A percentile compares a stretch with the other conserved stretches of the same genome.
Evolutionary conservation across 2,329 filamentous ascomycete genomes (phyloP).

Genomic region (Tricladium varicosporioides): DNA sequence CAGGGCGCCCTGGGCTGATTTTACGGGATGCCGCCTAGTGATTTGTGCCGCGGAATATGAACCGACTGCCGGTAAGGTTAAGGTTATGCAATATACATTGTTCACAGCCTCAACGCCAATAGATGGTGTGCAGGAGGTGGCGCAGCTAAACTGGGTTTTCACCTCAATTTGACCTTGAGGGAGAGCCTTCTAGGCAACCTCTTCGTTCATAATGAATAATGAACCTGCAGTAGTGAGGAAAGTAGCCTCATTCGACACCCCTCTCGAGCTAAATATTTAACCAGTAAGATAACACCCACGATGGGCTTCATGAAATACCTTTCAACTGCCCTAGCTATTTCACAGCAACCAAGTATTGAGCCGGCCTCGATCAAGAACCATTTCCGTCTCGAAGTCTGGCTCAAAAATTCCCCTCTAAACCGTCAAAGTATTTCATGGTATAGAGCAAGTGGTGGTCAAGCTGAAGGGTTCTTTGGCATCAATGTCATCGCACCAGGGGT

Average conservation of each 20-base stretch:
- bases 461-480: background rate
- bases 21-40: too few species aligned
- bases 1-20: too few species aligned
- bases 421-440: constrained; percentile 3
- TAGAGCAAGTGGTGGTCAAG: background rate
- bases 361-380: background rate
- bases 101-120: too few species aligned
- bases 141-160: too few species aligned
- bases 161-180: too few species aligned
- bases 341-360: background rate
- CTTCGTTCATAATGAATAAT: too few species aligned
- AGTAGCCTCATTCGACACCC: background rate
- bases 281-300: too few species aligned
- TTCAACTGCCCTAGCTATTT: background rate
- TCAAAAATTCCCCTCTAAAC: constrained; percentile 6
- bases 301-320: background rate
- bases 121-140: too few species aligned
- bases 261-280: background rate
- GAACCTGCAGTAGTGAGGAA: background rate
- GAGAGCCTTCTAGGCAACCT: too few species aligned
- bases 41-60: too few species aligned
- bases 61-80: too few species aligned
- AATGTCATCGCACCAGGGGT: constrained; percentile 2
- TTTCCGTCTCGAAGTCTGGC: constrained; percentile 1
- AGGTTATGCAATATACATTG: too few species aligned